Conservation (phyloP, 106 monocot species). For the Acorus gramineus region DNA sequence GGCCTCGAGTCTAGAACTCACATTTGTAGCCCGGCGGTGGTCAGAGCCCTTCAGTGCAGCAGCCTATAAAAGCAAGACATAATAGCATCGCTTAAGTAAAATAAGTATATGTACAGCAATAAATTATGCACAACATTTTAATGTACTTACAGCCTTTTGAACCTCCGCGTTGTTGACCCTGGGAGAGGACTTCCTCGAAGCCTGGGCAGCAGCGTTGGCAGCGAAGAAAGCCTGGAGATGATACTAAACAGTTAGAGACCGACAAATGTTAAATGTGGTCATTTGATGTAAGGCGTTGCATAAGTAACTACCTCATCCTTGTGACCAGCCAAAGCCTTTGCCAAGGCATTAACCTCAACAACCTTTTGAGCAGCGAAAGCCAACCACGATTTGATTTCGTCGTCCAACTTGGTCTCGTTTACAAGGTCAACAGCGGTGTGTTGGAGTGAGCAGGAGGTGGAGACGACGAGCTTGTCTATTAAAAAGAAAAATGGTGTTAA, state of each 20-base stretch:
- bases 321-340: conserved; percentile 58
- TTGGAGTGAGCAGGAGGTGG: conserved; percentile 67
- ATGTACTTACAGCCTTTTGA: conserved; percentile 34
- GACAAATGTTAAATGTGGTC: background rate
- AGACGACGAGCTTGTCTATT: conserved; percentile 72
- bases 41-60: conserved; percentile 35
- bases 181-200: conserved; percentile 40
- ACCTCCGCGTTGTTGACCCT: conserved; percentile 33
- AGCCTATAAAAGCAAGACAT: conserved; percentile 14
- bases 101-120: background rate
- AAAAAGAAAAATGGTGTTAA: background rate
- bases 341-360: conserved; percentile 45
- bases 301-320: conserved; percentile 46
- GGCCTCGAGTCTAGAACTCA: conserved; percentile 34
- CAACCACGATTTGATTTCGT: conserved; percentile 70
- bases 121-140: background rate
- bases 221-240: conserved; percentile 26
- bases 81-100: conserved; percentile 7
- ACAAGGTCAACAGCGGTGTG: conserved; percentile 46
- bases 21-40: conserved; percentile 32
- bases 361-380: conserved; percentile 76
- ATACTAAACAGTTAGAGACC: background rate
- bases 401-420: conserved; percentile 47
- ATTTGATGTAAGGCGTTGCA: background rate
- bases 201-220: conserved; percentile 35